These are phyloP conservation scores for Blastocystis sp. DNA, from an alignment of 352 stramenopile genomes.

Conservation along the genomic window DNA sequence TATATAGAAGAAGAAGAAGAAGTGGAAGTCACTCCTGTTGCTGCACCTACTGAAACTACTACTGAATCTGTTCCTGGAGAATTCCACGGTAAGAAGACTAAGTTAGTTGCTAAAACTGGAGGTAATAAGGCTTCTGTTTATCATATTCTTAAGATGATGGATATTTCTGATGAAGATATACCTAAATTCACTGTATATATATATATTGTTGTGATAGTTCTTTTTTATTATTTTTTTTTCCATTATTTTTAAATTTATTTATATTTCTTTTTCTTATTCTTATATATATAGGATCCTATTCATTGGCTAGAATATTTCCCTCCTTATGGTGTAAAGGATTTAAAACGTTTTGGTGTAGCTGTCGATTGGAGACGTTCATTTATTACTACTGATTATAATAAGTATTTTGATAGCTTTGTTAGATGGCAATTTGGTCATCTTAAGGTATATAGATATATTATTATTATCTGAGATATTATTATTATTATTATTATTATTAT, in stretches of 20 bases:
- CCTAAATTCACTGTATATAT: constrained; percentile 62
- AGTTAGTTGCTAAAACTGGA: constrained; percentile 85
- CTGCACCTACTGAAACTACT: constrained; percentile 38
- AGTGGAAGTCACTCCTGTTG: constrained; percentile 51
- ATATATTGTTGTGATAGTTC: too few relatives aligned
- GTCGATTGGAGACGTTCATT: constrained; percentile 95
- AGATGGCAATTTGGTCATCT: constrained; percentile 95
- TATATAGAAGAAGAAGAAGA: constrained; percentile 46
- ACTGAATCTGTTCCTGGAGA: constrained; percentile 33
- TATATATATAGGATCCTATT: constrained; percentile 56
- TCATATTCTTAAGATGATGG: constrained; percentile 84
- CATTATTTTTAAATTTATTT: neutral
- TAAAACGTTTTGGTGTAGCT: constrained; percentile 81
- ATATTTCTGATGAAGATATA: constrained; percentile 69
- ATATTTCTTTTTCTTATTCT: neutral
- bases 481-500: too few relatives aligned
- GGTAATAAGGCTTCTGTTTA: constrained; percentile 80
- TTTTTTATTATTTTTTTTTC: too few relatives aligned
- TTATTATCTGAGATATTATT: too few relatives aligned
- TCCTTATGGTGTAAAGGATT: constrained; percentile 75
- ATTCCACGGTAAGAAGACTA: constrained; percentile 85
- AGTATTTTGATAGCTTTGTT: constrained; percentile 98
- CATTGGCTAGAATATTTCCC: constrained; percentile 98
- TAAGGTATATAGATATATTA: constrained; percentile 61
- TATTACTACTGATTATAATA: constrained; percentile 96